Evolutionary conservation across 768 basidiomycete genomes (phyloP).

Genomic region (Boletus rubroflammeus): DNA sequence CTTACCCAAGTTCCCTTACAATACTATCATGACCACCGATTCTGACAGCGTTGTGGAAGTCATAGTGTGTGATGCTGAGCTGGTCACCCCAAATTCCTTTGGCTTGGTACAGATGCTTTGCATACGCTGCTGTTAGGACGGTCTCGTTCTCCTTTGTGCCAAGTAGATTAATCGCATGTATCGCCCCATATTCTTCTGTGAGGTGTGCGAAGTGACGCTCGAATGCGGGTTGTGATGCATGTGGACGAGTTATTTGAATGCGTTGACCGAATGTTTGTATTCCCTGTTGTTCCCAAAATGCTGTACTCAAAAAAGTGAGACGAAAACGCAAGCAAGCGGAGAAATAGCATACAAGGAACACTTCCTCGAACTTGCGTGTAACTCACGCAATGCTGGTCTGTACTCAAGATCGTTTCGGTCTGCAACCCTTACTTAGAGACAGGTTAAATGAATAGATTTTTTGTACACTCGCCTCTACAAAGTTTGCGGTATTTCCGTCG

Average conservation of each 20-base stretch:
- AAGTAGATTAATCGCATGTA: constrained; percentile 89
- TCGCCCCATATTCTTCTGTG: constrained; percentile 77
- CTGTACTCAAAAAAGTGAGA: constrained; percentile 38
- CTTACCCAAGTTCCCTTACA: constrained; percentile 64
- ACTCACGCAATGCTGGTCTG: constrained; percentile 83
- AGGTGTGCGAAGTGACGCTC: constrained; percentile 89
- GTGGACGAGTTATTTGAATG: constrained; percentile 93
- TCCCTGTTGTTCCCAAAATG: constrained; percentile 99
- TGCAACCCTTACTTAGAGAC: constrained; percentile 32
- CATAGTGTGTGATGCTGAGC: constrained; percentile 82
- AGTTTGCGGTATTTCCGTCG: constrained; percentile 92
- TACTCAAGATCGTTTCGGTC: constrained; percentile 90
- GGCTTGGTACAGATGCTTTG: constrained; percentile 70
- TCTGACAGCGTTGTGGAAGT: constrained; percentile 85
- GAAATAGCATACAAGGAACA: constrained; percentile 71
- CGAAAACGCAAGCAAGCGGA: not conserved
- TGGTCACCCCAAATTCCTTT: constrained; percentile 59
- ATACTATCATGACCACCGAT: constrained; percentile 86
- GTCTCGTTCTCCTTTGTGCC: constrained; percentile 92
- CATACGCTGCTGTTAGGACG: constrained; percentile 77
- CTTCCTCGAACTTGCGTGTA: constrained; percentile 94
- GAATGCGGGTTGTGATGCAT: constrained; percentile 95
- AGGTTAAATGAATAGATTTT: not conserved
- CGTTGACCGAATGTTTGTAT: constrained; percentile 91
- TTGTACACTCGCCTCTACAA: constrained; percentile 72